Evolutionary conservation across 108 stramenopile species (phyloP).

Genomic region (Schizochytrium sp.): DNA sequence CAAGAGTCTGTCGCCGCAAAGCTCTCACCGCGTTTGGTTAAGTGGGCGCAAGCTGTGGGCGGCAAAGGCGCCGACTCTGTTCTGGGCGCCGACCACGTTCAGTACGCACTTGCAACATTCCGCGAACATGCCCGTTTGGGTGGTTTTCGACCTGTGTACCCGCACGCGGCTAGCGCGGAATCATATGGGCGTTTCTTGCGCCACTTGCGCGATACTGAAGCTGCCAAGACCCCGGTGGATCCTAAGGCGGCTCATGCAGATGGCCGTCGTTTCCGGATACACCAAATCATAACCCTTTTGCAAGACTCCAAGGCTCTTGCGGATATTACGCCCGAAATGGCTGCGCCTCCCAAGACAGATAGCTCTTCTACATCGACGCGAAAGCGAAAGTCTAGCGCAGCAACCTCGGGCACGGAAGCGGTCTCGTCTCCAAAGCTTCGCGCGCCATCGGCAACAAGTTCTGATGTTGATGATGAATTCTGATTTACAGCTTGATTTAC

Average conservation of each 20-base stretch:
- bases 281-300: not conserved
- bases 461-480: not conserved
- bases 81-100: not conserved
- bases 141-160: not conserved
- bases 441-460: not conserved
- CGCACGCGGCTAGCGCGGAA: not conserved
- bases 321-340: not conserved
- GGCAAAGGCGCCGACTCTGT: no score
- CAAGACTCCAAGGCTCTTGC: not conserved
- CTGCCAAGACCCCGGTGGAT: not conserved
- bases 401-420: not conserved
- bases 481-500: not conserved
- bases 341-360: not conserved
- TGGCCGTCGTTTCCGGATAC: not conserved
- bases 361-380: not conserved
- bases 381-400: not conserved
- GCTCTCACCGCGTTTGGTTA: not conserved
- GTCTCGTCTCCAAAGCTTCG: not conserved
- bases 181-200: not conserved
- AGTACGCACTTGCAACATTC: not conserved
- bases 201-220: not conserved
- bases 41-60: not conserved
- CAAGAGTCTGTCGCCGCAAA: not conserved
- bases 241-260: not conserved
- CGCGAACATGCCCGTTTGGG: not conserved